These are phyloP conservation scores for Rhizopogon rudus DNA, from an alignment of 768 basidiomycete species.

Conservation along the genomic window DNA sequence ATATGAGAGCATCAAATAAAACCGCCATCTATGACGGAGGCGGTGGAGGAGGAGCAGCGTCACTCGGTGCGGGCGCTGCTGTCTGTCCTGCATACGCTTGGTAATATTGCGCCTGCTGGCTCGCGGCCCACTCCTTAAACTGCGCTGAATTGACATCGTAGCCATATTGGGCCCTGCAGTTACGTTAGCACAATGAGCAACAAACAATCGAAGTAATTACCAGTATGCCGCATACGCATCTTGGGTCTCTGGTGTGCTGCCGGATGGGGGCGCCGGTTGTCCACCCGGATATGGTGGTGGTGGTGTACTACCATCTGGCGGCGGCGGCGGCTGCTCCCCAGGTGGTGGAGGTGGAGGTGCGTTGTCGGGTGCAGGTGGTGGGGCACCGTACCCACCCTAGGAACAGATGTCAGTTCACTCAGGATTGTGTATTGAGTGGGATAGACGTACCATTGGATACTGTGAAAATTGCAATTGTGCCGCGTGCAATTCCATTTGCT, in stretches of 20 bases:
- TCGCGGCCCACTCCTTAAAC: slow-evolving; percentile 77
- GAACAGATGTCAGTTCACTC: neutral
- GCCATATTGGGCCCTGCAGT: slow-evolving; percentile 71
- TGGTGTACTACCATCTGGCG: slow-evolving; percentile 37
- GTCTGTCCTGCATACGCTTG: slow-evolving; percentile 64
- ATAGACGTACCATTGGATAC: slow-evolving; percentile 48
- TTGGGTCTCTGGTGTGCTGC: slow-evolving; percentile 17
- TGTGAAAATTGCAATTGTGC: slow-evolving; percentile 78
- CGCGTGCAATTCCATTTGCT: slow-evolving; percentile 85
- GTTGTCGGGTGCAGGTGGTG: slow-evolving; percentile 33
- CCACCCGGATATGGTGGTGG: slow-evolving; percentile 43
- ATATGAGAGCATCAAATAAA: slow-evolving; percentile 5
- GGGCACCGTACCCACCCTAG: slow-evolving; percentile 30
- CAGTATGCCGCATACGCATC: slow-evolving; percentile 61
- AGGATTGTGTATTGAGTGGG: neutral
- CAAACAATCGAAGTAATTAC: slow-evolving; percentile 28
- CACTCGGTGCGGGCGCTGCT: slow-evolving; percentile 24
- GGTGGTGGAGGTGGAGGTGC: slow-evolving; percentile 44
- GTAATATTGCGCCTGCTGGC: slow-evolving; percentile 61
- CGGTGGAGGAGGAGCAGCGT: slow-evolving; percentile 15
- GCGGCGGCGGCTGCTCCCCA: slow-evolving; percentile 49
- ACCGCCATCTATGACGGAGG: slow-evolving; percentile 18
- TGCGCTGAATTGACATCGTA: slow-evolving; percentile 81
- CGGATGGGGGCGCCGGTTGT: slow-evolving; percentile 16
- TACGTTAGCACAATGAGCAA: neutral